Evolutionary conservation across 2,329 filamentous ascomycete species (phyloP), one percentile per base, ranked within the genome.

Genomic region (Diaporthe ampelina): DNA sequence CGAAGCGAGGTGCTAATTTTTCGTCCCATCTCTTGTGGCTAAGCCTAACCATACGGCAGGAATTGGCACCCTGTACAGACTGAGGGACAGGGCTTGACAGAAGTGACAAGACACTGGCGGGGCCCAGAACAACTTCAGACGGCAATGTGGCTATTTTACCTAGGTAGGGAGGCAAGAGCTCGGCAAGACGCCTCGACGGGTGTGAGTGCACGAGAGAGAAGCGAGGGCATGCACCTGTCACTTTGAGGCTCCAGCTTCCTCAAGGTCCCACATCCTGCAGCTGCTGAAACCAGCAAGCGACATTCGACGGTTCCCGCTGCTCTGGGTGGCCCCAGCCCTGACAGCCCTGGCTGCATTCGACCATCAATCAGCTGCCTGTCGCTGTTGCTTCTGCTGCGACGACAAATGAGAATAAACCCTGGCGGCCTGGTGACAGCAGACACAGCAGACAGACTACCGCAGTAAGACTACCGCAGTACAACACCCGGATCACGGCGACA

Each of bases 251-350:
- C 32, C 59, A 63, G 70, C 57, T 40, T 19, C 40, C 40, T 43
- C 69, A n/a, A 32, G 37, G 29, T n/a, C 57, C n/a, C 29, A 63
- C 56, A 54, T 35, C 70, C 70, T 72, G 70, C 57, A 72, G 57
- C 48, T 72, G 54, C 57, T 72, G 70, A 72, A 72, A 72, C 57
- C 70, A 59, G 54, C 54, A 71, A 61, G 57, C 57, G 70, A 72
- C 50, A 72, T 72, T 72, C 70, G 70, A 72, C 58, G 50, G 43
- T 72, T 72, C 57, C 48, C 70, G 40, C 63, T 45, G 70, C 70
- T 52, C 59, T 72, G 50, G 63, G 63, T 54, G 48, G 63, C 63
- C 63, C 63, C 63, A 54, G 63, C 63, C 29, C 63, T 19, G 61
- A 35, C 59, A 48, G 59, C 59, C 37, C 40, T 67, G 45, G 48